Percentiles rank a stretch among this genome's conserved stretches.
Conservation (phyloP, 768 basidiomycete genomes). For the Strobilomyces confusus region DNA sequence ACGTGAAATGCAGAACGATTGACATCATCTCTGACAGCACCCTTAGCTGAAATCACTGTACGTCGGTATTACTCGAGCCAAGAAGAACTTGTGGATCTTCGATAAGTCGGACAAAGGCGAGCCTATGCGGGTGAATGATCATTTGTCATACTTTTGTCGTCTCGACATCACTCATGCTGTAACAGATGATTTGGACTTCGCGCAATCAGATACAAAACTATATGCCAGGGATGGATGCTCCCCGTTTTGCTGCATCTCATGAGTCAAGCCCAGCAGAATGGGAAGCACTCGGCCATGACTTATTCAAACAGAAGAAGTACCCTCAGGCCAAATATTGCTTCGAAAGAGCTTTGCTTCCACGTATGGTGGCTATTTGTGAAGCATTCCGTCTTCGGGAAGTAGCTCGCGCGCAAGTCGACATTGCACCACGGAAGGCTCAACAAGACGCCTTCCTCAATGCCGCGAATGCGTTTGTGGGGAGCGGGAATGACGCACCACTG, state of each 20-base stretch:
- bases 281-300: conserved; percentile 34
- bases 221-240: conserved; percentile 45
- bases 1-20: conserved; percentile 1
- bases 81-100: conserved; percentile 67
- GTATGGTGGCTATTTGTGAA: conserved; percentile 43
- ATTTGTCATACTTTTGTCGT: not conserved
- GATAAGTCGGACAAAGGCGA: conserved; percentile 55
- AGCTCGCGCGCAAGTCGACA: conserved; percentile 36
- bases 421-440: conserved; percentile 21
- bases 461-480: conserved; percentile 46
- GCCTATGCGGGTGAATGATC: conserved; percentile 47
- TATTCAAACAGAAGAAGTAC: conserved; percentile 42
- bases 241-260: conserved; percentile 45
- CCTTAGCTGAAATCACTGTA: conserved; percentile 62
- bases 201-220: conserved; percentile 45
- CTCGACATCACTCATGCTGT: not conserved
- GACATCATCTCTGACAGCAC: not conserved
- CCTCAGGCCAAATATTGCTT: conserved; percentile 53
- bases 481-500: conserved; percentile 30
- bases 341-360: conserved; percentile 40
- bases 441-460: conserved; percentile 41
- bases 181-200: conserved; percentile 50
- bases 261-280: conserved; percentile 47
- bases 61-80: conserved; percentile 66
- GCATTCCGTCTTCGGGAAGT: conserved; percentile 53